Conservation (phyloP, 2,329 filamentous ascomycete genomes). For the Bertia moriformis region DNA sequence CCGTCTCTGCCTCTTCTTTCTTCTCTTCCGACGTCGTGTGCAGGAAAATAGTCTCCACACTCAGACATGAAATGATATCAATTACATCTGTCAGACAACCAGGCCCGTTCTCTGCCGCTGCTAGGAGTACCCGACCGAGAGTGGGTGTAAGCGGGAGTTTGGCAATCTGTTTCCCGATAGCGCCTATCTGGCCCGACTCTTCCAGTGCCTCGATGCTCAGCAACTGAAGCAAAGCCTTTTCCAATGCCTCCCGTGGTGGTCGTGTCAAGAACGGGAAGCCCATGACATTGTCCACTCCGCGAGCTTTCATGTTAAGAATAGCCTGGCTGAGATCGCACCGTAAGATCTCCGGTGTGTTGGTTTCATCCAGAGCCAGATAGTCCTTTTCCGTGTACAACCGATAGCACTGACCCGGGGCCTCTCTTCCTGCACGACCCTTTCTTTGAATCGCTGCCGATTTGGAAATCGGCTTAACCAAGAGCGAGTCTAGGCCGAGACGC, state of each 20-base stretch:
- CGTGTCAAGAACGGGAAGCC: slow-evolving; percentile 80
- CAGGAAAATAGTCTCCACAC: slow-evolving; percentile 48
- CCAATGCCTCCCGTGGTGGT: slow-evolving; percentile 71
- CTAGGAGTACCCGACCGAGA: slow-evolving; percentile 79
- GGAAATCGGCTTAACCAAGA: slow-evolving; percentile 70
- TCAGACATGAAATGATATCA: slow-evolving; percentile 34
- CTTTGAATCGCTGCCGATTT: slow-evolving; percentile 88
- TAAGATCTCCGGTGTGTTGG: slow-evolving; percentile 79
- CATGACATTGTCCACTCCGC: slow-evolving; percentile 87
- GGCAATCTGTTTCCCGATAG: slow-evolving; percentile 80
- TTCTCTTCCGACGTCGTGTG: slow-evolving; percentile 43
- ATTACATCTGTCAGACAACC: background rate
- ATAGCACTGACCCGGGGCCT: slow-evolving; percentile 83
- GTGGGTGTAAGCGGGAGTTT: slow-evolving; percentile 88
- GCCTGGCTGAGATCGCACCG: slow-evolving; percentile 79
- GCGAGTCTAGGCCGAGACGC: slow-evolving; percentile 68
- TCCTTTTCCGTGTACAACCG: slow-evolving; percentile 72
- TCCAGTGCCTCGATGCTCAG: slow-evolving; percentile 79
- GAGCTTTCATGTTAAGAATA: slow-evolving; percentile 79
- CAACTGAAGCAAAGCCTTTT: slow-evolving; percentile 74
- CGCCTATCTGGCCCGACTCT: slow-evolving; percentile 77
- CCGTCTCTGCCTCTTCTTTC: slow-evolving; percentile 38
- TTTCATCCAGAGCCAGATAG: slow-evolving; percentile 51
- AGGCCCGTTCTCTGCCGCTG: slow-evolving; percentile 29
- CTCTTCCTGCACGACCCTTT: slow-evolving; percentile 78